Evolutionary conservation across 116 monocot species (phyloP).

Genomic region (Zostera marina): DNA sequence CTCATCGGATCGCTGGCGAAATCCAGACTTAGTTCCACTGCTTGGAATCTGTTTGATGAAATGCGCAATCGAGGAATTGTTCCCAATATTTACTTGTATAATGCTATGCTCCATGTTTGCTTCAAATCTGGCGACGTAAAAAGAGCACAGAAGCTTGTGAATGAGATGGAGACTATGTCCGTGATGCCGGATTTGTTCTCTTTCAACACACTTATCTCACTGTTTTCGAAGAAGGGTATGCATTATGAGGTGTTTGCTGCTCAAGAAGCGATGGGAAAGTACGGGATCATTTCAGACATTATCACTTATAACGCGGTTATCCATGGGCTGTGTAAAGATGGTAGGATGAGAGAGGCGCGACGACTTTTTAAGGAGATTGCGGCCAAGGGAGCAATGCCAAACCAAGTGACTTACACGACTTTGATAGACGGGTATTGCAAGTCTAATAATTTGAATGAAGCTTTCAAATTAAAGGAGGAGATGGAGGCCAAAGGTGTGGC

Average conservation of each 20-base stretch:
- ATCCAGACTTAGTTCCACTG: conserved; percentile 43
- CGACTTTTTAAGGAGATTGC: conserved; percentile 66
- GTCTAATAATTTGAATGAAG: conserved; percentile 45
- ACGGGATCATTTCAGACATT: conserved; percentile 47
- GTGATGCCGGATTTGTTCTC: conserved; percentile 36
- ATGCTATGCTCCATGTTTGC: conserved; percentile 82
- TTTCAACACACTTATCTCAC: conserved; percentile 64
- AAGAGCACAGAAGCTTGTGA: conserved; percentile 35
- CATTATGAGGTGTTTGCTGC: conserved; percentile 62
- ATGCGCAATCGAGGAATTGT: conserved; percentile 26
- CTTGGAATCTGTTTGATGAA: conserved; percentile 65
- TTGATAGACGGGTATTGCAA: conserved; percentile 82
- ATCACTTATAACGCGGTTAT: conserved; percentile 69
- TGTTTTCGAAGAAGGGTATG: conserved; percentile 73
- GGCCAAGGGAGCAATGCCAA: conserved; percentile 23
- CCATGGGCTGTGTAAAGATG: conserved; percentile 69
- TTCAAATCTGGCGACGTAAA: conserved; percentile 37
- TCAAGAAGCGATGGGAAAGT: conserved; percentile 53
- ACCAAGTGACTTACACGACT: conserved; percentile 72
- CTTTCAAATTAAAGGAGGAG: conserved; percentile 35
- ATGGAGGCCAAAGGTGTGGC: conserved; percentile 65
- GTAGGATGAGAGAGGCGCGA: conserved; percentile 62
- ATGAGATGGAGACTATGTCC: conserved; percentile 45
- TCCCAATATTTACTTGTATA: conserved; percentile 47
- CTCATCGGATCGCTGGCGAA: conserved; percentile 47